Percentiles rank a stretch among this genome's conserved stretches.
Evolutionary conservation across 306 rosid species (phyloP).

Genomic region (Sicyos edulis): DNA sequence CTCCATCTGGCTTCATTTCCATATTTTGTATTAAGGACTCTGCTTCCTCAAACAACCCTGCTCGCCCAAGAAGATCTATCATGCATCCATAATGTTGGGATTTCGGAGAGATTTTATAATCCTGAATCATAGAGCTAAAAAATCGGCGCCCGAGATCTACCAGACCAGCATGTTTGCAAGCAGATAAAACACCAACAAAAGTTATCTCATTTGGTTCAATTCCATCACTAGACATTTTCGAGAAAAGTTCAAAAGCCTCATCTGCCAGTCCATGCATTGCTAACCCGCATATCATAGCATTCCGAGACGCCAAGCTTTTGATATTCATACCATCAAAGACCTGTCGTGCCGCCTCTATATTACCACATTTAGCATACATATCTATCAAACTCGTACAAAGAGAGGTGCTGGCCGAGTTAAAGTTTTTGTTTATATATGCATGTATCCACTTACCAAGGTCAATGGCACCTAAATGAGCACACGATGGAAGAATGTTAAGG

Average conservation of each 20-base stretch:
- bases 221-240: slow-evolving; percentile 41
- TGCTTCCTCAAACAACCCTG: slow-evolving; percentile 21
- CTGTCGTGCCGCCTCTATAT: slow-evolving; percentile 54
- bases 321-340: slow-evolving; percentile 46
- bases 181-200: slow-evolving; percentile 68
- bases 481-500: slow-evolving; percentile 60
- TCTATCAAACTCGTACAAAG: slow-evolving; percentile 67
- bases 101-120: slow-evolving; percentile 48
- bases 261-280: slow-evolving; percentile 65
- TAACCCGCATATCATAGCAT: slow-evolving; percentile 74
- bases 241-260: slow-evolving; percentile 32
- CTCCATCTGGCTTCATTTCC: slow-evolving; percentile 33
- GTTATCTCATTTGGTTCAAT: slow-evolving; percentile 66
- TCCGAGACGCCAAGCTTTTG: slow-evolving; percentile 65
- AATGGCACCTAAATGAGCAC: slow-evolving; percentile 77
- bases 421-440: slow-evolving; percentile 53
- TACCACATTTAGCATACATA: slow-evolving; percentile 83
- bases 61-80: slow-evolving; percentile 55
- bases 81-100: slow-evolving; percentile 77
- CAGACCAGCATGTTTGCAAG: slow-evolving; percentile 71
- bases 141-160: slow-evolving; percentile 51
- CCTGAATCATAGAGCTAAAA: slow-evolving; percentile 48
- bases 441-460: slow-evolving; percentile 92
- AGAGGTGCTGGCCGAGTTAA: slow-evolving; percentile 35
- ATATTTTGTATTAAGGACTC: slow-evolving; percentile 46